Percentiles rank a stretch among this genome's conserved stretches.
phyloP scores from a whole-genome alignment of 1,284 basidiomycete species.

The Ceratobasidium sp. region DNA sequence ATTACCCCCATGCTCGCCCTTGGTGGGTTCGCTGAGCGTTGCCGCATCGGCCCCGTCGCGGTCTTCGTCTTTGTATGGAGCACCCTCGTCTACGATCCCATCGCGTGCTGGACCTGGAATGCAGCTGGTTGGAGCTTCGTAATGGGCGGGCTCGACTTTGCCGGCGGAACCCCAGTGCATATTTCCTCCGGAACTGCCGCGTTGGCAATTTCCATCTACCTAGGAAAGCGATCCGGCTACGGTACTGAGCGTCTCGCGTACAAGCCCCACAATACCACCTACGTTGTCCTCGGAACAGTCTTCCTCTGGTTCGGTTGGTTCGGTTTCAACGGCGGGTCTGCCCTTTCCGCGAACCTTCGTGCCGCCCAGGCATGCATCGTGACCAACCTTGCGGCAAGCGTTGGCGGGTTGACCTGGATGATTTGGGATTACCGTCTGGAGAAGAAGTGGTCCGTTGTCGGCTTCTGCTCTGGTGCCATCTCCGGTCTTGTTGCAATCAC shows the following conservation, averaged over 20 bases:
- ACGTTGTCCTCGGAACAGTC: constrained; percentile 92
- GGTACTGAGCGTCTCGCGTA: constrained; percentile 92
- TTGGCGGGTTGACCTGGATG: constrained; percentile 96
- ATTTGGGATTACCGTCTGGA: constrained; percentile 93
- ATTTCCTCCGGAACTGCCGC: constrained; percentile 92
- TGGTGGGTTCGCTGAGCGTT: constrained; percentile 93
- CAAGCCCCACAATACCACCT: constrained; percentile 89
- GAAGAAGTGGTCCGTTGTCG: constrained; percentile 92
- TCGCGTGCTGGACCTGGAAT: constrained; percentile 97
- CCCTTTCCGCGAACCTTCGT: constrained; percentile 87
- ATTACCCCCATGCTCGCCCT: constrained; percentile 83
- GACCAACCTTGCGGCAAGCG: constrained; percentile 89
- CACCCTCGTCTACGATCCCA: constrained; percentile 93
- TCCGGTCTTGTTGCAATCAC: constrained; percentile 93
- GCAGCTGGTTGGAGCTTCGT: constrained; percentile 85
- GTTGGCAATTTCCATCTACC: constrained; percentile 91
- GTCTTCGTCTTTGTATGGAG: constrained; percentile 94
- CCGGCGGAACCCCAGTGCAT: constrained; percentile 95
- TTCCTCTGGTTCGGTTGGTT: constrained; percentile 99
- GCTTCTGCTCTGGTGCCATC: constrained; percentile 96
- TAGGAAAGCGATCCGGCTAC: constrained; percentile 85
- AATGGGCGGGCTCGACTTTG: constrained; percentile 89
- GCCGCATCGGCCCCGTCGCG: constrained; percentile 86
- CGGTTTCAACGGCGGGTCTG: constrained; percentile 87
- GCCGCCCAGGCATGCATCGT: constrained; percentile 92